phyloP scores from a whole-genome alignment of 1,284 basidiomycete genomes.

The Mixia osmundae region DNA sequence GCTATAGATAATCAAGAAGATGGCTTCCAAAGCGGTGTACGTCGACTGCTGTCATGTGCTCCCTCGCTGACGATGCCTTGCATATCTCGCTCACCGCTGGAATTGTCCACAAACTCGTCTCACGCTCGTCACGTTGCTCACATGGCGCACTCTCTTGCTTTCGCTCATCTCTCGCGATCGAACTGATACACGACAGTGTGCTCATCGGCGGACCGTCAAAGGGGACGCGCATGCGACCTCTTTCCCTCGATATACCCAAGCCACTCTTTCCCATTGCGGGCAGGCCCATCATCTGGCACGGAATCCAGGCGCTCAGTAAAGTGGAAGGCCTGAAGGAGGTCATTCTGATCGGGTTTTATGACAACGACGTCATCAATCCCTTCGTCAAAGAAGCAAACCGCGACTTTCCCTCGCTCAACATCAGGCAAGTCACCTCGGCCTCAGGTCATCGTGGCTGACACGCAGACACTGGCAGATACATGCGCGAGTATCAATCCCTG shows the following conservation, averaged over 20 bases:
- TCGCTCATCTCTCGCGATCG: no score
- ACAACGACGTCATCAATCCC: conserved; percentile 26
- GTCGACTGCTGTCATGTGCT: no score
- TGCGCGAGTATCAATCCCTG: conserved; percentile 28
- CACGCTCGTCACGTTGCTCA: no score
- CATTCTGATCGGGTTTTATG: conserved; percentile 30
- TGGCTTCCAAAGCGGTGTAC: no score
- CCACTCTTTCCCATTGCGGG: conserved; percentile 28
- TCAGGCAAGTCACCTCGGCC: conserved; percentile 19
- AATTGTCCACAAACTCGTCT: no score
- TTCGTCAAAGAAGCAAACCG: conserved; percentile 28
- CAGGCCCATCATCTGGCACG: conserved; percentile 30
- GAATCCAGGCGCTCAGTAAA: conserved; percentile 26
- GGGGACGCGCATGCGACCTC: conserved; percentile 24
- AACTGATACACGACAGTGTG: no score
- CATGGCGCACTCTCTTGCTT: no score
- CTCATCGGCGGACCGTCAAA: conserved; percentile 3
- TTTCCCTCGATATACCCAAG: conserved; percentile 27
- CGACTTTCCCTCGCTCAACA: conserved; percentile 28
- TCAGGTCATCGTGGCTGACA: neutral
- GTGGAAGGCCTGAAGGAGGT: conserved; percentile 27
- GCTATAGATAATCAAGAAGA: no score
- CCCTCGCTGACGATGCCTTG: no score
- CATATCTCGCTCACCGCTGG: no score
- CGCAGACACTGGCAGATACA: conserved; percentile 21